Base-by-base conservation (phyloP, 495 filamentous ascomycete species). In the Penicilliopsis zonata region DNA sequence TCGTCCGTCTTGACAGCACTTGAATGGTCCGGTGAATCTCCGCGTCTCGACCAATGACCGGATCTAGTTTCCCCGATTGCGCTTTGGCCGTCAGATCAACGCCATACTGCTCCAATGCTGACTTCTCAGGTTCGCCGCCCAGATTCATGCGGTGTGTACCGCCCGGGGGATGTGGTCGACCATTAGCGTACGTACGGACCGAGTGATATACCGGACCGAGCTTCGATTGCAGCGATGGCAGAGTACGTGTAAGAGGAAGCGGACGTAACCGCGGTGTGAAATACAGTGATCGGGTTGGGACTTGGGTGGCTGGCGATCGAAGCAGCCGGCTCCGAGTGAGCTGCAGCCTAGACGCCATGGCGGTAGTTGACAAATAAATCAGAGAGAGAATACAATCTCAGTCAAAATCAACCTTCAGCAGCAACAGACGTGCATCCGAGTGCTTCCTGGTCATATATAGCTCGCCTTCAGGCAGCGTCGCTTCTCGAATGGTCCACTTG, bases 21-120 rank as follows among this genome's bases (percentile, higher is more conserved):
- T 98, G 90, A 19, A 98, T 94, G 3, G 88, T 94, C 28, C 92
- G 68, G 49, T 94, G 82, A 29, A 95, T 92, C 56, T 94, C 86
- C 5, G 73, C 66, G 42, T 94, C 86, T 50, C 90, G 70, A 13
- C 90, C 90, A 53, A 98, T 95, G 4, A 96, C 86, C 1, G 90
- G 90, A 45, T 98, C 90, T 4, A 98, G 67, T 52, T 94, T 95
- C 28, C 90, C 90, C 16, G 76, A 80, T 47, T 69, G 84, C 17
- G 90, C 90, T 44, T 70, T 74, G 5, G 75, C 83, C 6, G 90
- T 96, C 32, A 98, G 65, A 52, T 98, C 88, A 34, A 92, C 65
- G 33, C 90, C 90, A 50, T 76, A 98, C 53, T 92, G 69, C 52
- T 95, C 88, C 18, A 96, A 53, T 1, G 90, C 85, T 4, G 84